These are phyloP conservation scores for Diatrype stigma DNA, from an alignment of 2,329 filamentous ascomycete genomes.

Conservation along the genomic window DNA sequence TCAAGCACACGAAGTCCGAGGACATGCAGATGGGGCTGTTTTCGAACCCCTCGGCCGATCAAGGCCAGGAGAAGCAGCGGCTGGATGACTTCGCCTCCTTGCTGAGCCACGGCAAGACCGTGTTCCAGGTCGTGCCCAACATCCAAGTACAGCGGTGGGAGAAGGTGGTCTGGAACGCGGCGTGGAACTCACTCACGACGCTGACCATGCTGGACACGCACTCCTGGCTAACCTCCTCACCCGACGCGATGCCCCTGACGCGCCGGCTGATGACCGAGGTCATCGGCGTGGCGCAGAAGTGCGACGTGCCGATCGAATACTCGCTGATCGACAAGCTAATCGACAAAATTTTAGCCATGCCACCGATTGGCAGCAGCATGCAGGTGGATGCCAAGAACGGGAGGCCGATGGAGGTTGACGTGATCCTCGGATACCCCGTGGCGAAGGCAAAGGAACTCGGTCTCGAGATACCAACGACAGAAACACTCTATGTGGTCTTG, in stretches of 20 bases:
- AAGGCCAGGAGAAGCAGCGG: conserved; percentile 27
- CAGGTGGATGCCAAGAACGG: conserved; percentile 53
- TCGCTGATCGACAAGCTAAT: conserved; percentile 43
- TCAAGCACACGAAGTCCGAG: conserved; percentile 48
- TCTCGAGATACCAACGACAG: conserved; percentile 49
- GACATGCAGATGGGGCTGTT: conserved; percentile 53
- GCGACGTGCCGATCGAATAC: conserved; percentile 43
- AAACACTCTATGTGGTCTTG: conserved; percentile 33
- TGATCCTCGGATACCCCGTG: conserved; percentile 58
- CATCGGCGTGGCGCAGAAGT: conserved; percentile 51
- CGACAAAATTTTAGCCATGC: conserved; percentile 42
- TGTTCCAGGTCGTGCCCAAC: conserved; percentile 45
- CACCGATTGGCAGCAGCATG: conserved; percentile 48
- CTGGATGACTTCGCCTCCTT: conserved; percentile 38
- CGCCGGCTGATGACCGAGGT: conserved; percentile 49
- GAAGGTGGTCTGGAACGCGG: conserved; percentile 57
- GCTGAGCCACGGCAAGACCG: conserved; percentile 37
- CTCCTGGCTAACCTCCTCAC: conserved; percentile 41
- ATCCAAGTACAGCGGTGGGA: conserved; percentile 56
- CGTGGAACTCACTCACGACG: conserved; percentile 59
- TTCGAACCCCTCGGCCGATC: conserved; percentile 30
- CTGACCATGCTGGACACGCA: conserved; percentile 50
- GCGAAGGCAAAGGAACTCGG: conserved; percentile 50
- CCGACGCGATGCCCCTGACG: conserved; percentile 45
- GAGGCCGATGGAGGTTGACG: conserved; percentile 57